Percentiles rank a stretch among this genome's conserved stretches.
These are phyloP conservation scores for Phytophthora meadii DNA, from an alignment of 352 stramenopile genomes.

Conservation along the genomic window DNA sequence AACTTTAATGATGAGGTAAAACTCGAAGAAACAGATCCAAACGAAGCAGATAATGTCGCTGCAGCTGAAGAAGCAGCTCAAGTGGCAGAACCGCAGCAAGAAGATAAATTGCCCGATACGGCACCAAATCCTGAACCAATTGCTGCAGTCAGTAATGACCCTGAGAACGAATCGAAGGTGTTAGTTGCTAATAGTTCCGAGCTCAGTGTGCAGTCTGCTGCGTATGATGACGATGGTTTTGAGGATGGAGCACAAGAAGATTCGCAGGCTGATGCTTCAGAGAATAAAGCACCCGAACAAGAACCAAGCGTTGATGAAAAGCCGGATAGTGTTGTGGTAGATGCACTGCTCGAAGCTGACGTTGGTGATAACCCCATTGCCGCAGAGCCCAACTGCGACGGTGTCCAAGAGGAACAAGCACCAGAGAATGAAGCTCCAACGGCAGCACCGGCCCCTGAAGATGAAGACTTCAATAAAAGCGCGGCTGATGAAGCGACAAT, in stretches of 20 bases:
- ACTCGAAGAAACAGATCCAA: slow-evolving; percentile 6
- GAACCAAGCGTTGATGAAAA: background rate
- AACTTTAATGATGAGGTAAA: slow-evolving; percentile 35
- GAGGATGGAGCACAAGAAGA: slow-evolving; percentile 23
- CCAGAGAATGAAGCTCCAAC: slow-evolving; percentile 4
- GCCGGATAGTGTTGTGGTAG: background rate
- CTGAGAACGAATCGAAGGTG: slow-evolving; percentile 7
- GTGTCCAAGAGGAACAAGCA: background rate
- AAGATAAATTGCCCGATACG: background rate
- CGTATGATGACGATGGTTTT: slow-evolving; percentile 38
- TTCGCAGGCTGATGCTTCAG: background rate
- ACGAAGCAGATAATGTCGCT: background rate
- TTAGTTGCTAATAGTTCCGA: slow-evolving; percentile 24
- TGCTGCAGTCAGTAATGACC: background rate
- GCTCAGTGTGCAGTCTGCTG: slow-evolving; percentile 21
- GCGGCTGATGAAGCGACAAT: background rate
- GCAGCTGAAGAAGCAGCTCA: slow-evolving; percentile 6
- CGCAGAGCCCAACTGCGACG: background rate
- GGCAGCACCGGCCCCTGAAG: background rate
- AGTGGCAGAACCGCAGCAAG: background rate
- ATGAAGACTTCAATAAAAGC: slow-evolving; percentile 15
- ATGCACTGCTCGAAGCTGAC: background rate
- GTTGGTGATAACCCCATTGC: background rate
- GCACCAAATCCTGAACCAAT: no score
- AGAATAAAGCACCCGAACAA: slow-evolving; percentile 9